Conservation (phyloP, 2,329 filamentous ascomycete species). For the Pseudofabraea citricarpa region DNA sequence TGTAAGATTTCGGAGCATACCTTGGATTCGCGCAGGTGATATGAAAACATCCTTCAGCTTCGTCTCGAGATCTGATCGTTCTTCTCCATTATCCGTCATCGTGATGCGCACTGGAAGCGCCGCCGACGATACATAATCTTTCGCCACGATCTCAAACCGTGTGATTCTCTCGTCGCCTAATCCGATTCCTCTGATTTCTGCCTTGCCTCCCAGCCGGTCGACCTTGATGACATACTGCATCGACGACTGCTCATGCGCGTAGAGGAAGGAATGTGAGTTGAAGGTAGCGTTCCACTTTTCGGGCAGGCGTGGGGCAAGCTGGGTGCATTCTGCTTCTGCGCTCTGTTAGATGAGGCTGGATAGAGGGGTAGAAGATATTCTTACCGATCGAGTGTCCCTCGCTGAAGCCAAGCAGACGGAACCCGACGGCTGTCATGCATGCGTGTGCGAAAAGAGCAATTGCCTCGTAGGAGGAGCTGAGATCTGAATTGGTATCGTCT, state of each 20-base stretch:
- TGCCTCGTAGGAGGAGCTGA: constrained; percentile 74
- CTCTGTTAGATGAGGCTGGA: too few species aligned
- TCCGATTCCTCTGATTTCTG: constrained; percentile 76
- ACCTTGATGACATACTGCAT: constrained; percentile 81
- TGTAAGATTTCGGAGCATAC: constrained; percentile 20
- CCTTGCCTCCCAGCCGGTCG: constrained; percentile 75
- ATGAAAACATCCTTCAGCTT: constrained; percentile 65
- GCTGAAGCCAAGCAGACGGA: constrained; percentile 75
- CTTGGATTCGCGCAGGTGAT: constrained; percentile 59
- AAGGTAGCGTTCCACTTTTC: constrained; percentile 73
- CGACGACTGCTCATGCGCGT: constrained; percentile 79
- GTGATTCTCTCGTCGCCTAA: constrained; percentile 77
- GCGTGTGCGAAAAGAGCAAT: constrained; percentile 81
- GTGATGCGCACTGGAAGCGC: constrained; percentile 53
- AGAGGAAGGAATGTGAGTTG: constrained; percentile 75
- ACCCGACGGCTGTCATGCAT: constrained; percentile 74
- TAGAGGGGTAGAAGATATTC: too few species aligned
- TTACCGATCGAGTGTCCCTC: constrained; percentile 75
- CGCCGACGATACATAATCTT: constrained; percentile 67
- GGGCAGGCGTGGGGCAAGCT: constrained; percentile 61
- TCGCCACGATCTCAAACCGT: constrained; percentile 67
- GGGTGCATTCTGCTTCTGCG: constrained; percentile 51
- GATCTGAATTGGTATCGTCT: constrained; percentile 51
- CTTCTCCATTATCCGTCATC: constrained; percentile 38
- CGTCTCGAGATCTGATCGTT: constrained; percentile 41